phyloP scores from a whole-genome alignment of 2,329 filamentous ascomycete species.

The Fusarium torulosum region DNA sequence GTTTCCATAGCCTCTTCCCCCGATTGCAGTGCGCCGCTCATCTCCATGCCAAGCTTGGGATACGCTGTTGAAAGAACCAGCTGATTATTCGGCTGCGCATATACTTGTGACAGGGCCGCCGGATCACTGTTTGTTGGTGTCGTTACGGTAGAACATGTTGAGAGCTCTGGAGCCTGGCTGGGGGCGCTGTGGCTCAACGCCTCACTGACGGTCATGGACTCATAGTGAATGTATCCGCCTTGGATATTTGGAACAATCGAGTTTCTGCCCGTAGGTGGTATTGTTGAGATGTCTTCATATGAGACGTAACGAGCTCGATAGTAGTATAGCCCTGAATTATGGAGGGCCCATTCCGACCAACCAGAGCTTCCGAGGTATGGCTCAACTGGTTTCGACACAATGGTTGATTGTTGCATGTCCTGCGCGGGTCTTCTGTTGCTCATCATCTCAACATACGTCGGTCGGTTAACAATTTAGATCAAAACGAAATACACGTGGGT shows the following conservation, averaged over 20 bases:
- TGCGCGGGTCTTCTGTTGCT: conserved; percentile 7
- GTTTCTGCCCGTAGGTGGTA: conserved; percentile 37
- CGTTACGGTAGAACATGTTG: conserved; percentile 23
- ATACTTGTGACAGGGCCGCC: background rate
- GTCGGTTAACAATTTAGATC: background rate
- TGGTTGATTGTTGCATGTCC: conserved; percentile 11
- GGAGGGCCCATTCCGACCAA: conserved; percentile 41
- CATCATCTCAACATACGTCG: conserved; percentile 14
- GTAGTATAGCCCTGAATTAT: conserved; percentile 33
- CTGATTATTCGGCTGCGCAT: conserved; percentile 6
- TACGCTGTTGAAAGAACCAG: conserved; percentile 12
- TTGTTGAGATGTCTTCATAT: conserved; percentile 25
- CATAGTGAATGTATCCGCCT: conserved; percentile 44
- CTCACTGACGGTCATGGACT: conserved; percentile 36
- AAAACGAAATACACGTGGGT: background rate
- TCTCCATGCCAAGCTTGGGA: conserved; percentile 4
- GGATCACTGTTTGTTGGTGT: conserved; percentile 13
- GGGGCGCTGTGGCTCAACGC: background rate
- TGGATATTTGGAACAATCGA: conserved; percentile 33
- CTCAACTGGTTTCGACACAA: conserved; percentile 11
- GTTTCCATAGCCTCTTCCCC: background rate
- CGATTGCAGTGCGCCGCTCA: conserved; percentile 34
- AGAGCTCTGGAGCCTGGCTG: conserved; percentile 16
- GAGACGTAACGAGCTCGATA: conserved; percentile 44
- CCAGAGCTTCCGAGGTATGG: background rate